Conservation (phyloP, 768 basidiomycete genomes). For the Tricholoma flavovirens region DNA sequence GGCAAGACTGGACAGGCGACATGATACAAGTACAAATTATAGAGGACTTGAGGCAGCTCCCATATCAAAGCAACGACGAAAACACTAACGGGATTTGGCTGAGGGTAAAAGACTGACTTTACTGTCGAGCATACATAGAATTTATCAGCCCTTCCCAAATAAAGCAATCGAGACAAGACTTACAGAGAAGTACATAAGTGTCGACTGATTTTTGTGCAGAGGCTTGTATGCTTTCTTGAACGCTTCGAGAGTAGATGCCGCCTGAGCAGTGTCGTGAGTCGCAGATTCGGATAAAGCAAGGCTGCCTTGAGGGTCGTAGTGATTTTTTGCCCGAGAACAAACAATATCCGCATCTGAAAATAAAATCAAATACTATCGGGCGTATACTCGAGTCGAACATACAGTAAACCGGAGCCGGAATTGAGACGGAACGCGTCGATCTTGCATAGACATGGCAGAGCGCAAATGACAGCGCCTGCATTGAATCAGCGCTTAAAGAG, state of each 20-base stretch:
- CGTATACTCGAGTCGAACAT: conserved; percentile 16
- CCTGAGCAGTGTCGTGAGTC: conserved; percentile 31
- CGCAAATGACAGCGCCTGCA: conserved; percentile 67
- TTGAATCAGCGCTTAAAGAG: conserved; percentile 46
- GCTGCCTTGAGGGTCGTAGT: conserved; percentile 49
- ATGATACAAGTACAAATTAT: too few relatives aligned
- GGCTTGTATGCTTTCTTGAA: conserved; percentile 50
- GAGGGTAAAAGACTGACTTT: too few relatives aligned
- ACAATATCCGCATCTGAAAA: conserved; percentile 65
- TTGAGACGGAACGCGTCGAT: conserved; percentile 78
- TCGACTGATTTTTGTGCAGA: conserved; percentile 25
- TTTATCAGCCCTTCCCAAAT: background rate
- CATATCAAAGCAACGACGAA: too few relatives aligned
- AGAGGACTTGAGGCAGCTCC: too few relatives aligned
- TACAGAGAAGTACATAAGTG: conserved; percentile 38
- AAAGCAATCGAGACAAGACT: conserved; percentile 7
- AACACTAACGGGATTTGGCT: too few relatives aligned
- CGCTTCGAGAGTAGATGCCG: conserved; percentile 33
- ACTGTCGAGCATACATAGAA: too few relatives aligned
- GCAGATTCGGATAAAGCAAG: conserved; percentile 37
- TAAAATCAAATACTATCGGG: background rate
- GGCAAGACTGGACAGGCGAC: too few relatives aligned
- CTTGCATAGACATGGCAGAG: conserved; percentile 80
- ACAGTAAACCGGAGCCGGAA: conserved; percentile 86
- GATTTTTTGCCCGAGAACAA: conserved; percentile 57